Conservation (phyloP, 2,329 filamentous ascomycete genomes). For the Colletotrichum paranaense region DNA sequence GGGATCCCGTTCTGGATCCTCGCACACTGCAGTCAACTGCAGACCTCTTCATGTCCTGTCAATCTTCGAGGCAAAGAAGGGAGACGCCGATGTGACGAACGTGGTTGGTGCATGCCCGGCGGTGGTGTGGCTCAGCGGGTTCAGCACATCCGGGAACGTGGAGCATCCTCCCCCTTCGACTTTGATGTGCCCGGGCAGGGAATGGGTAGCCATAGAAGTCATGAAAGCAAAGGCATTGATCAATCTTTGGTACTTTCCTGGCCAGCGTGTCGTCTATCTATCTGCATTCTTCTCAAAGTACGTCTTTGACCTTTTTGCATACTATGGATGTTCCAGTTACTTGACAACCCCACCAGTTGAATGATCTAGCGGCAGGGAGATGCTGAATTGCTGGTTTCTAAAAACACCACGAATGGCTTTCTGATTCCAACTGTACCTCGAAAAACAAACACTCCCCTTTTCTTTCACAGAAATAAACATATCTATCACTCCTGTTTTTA, state of each 20-base stretch:
- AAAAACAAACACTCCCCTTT: not conserved
- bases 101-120: conserved; percentile 27
- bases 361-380: not conserved
- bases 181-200: conserved; percentile 8
- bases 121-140: conserved; percentile 33
- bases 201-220: not conserved
- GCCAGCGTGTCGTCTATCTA: not conserved
- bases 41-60: not conserved
- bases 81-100: conserved; percentile 7
- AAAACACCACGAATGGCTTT: not conserved
- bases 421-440: not conserved
- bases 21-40: not conserved
- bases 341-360: not conserved
- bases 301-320: not conserved
- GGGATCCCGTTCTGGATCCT: not conserved
- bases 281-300: not conserved
- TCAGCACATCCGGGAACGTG: conserved; percentile 28
- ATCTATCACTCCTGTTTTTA: no score
- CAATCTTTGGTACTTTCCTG: not conserved
- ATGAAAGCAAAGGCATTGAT: conserved; percentile 17
- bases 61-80: not conserved
- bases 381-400: not conserved
- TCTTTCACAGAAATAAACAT: not conserved
- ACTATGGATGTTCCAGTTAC: not conserved
- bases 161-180: conserved; percentile 9